phyloP scores from a whole-genome alignment of 495 filamentous ascomycete species.

The Penicillium malachiteum region DNA sequence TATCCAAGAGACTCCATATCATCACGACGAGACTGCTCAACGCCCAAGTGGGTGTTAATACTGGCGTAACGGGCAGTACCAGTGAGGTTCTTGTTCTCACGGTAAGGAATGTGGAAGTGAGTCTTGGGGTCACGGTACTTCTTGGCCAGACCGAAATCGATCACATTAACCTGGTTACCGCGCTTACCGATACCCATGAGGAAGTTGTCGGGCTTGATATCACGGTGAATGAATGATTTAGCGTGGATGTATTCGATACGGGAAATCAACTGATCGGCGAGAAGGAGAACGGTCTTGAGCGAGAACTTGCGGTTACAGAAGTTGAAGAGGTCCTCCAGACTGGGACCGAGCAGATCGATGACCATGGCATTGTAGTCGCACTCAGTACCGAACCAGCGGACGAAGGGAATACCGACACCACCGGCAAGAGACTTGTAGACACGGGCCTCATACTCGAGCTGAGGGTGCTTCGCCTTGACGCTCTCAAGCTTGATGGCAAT shows the following conservation, averaged over 20 bases:
- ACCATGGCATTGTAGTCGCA: constrained; percentile 99
- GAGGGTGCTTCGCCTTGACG: constrained; percentile 99
- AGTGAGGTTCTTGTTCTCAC: constrained; percentile 99
- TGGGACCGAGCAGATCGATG: constrained; percentile 94
- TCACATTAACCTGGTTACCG: constrained; percentile 99
- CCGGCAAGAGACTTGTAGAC: constrained; percentile 99
- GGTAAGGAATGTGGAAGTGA: constrained; percentile 99
- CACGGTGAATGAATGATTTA: constrained; percentile 99
- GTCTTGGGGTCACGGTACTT: constrained; percentile 99
- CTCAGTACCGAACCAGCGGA: constrained; percentile 99
- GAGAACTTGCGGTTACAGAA: constrained; percentile 99
- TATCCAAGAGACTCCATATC: constrained; percentile 99
- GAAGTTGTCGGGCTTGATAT: constrained; percentile 99
- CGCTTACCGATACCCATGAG: constrained; percentile 99
- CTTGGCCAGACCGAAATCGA: constrained; percentile 99
- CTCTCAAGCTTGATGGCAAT: constrained; percentile 99
- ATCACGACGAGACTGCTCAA: constrained; percentile 98
- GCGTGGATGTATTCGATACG: constrained; percentile 99
- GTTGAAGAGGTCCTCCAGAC: constrained; percentile 99
- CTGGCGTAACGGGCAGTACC: constrained; percentile 98
- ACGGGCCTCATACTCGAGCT: constrained; percentile 98
- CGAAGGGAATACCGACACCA: constrained; percentile 98
- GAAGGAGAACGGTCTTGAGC: constrained; percentile 96
- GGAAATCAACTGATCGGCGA: constrained; percentile 98
- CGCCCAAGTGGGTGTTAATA: constrained; percentile 98